A percentile compares a stretch with the other conserved stretches of the same genome.
phyloP scores from a whole-genome alignment of 163 green algal species.

The Chlamydomonas reinhardtii region DNA sequence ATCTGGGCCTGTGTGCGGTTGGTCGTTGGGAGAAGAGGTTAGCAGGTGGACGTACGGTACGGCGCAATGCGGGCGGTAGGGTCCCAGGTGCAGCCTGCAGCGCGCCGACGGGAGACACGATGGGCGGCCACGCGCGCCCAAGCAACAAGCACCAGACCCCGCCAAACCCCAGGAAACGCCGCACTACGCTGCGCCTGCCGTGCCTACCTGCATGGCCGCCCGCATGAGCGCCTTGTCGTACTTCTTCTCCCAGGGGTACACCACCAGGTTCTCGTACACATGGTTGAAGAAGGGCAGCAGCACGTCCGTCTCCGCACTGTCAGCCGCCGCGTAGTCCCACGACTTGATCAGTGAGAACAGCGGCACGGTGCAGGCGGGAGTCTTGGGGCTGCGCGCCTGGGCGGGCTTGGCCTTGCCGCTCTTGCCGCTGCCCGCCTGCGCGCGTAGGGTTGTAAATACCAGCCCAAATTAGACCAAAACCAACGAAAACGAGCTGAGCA shows the following conservation, averaged over 20 bases:
- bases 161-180: too few species aligned
- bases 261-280: conserved; percentile 55
- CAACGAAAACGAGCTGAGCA: too few species aligned
- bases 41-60: too few species aligned
- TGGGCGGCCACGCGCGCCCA: too few species aligned
- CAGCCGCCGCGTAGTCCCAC: not conserved
- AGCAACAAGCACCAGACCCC: not conserved
- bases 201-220: conserved; percentile 68
- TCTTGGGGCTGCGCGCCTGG: not conserved
- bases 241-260: conserved; percentile 70
- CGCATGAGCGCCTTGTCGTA: conserved; percentile 68
- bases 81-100: too few species aligned
- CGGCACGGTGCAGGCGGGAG: conserved; percentile 34
- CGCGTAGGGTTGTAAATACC: too few species aligned
- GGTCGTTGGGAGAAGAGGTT: not conserved
- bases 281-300: conserved; percentile 65
- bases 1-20: conserved; percentile 53
- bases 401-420: too few species aligned
- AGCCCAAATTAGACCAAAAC: too few species aligned
- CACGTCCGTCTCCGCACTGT: conserved; percentile 45
- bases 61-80: not conserved
- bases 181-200: not conserved
- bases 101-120: not conserved
- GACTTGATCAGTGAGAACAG: conserved; percentile 62
- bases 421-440: not conserved